Conservation (phyloP, 1,139 yeast species). For the Candida sanyaensis region DNA sequence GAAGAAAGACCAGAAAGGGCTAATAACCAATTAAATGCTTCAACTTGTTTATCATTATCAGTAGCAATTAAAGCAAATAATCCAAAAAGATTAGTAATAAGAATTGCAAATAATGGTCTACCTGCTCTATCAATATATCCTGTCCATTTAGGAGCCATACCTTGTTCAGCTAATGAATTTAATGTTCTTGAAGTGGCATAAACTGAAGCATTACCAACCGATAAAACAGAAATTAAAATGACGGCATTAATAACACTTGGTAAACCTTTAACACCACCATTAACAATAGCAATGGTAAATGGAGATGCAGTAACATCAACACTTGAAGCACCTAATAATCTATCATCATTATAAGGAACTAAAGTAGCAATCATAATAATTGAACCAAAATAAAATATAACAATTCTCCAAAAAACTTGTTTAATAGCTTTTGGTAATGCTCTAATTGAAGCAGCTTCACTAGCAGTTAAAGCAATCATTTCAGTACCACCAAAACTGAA, state of each 20-base stretch:
- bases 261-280: conserved; percentile 51
- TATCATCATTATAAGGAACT: conserved; percentile 34
- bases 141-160: conserved; percentile 42
- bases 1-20: conserved; percentile 40
- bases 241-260: conserved; percentile 50
- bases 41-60: conserved; percentile 31
- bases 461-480: conserved; percentile 43
- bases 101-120: conserved; percentile 43
- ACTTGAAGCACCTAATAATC: conserved; percentile 32
- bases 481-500: conserved; percentile 46
- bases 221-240: conserved; percentile 41
- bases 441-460: conserved; percentile 43
- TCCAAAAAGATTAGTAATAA: conserved; percentile 38
- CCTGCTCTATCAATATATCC: conserved; percentile 45
- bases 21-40: conserved; percentile 37
- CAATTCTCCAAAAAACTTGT: conserved; percentile 49
- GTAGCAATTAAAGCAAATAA: conserved; percentile 43
- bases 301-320: conserved; percentile 27
- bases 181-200: conserved; percentile 48
- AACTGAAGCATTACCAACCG: conserved; percentile 48
- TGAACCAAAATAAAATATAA: conserved; percentile 41
- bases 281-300: conserved; percentile 44
- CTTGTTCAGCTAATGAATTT: conserved; percentile 43
- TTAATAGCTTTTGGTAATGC: conserved; percentile 43
- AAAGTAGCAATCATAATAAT: conserved; percentile 39